Base-by-base conservation (phyloP, 1,284 basidiomycete genomes). In the Exsudoporus floridanus region DNA sequence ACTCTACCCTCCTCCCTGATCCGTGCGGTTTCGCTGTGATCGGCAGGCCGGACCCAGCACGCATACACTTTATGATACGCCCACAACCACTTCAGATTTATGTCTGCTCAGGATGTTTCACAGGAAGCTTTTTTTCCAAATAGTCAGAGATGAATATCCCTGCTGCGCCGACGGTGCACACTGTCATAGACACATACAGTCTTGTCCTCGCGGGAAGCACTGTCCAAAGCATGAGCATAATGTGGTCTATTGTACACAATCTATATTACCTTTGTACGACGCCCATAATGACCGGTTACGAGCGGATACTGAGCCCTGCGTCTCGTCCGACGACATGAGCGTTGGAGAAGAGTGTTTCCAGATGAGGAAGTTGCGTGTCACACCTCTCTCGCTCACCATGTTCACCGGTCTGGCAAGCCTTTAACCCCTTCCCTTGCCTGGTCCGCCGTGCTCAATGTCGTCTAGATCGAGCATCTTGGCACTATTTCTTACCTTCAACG, bases 391-490 rank as follows among this genome's bases (percentile, higher is more conserved):
- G 13, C 7, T 21, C n/a, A 19, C n/a, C 46, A 63, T 86, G 84
- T 86, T 86, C 67, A 88, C 86, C 57, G 86, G 86, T 63, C 76
- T 88, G 72, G 86, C 86, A 75, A 66, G 82, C 62, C 25, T 35
- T 27, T 8, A n/a, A 10, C 2, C 41, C 13, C 12, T 27, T 38
- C 28, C 14, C 7, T 23, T 16, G n/a, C 14, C 7, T 25, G 6
- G 6, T 10, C 30, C 31, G 0, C 14, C 38, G 13, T 14, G 38
- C 54, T 65, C 49, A 61, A 47, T 19, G 33, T 45, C 45, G 0
- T 52, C 23, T 60, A 89, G 88, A 86, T 92, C 49, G 92, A 95
- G 75, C 88, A 88, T 58, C 75, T 94, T 19, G 93, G 91, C 49
- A 84, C 78, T 2, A 83, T 95, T 45, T 75, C 78, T 18, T 73